Base-by-base conservation (phyloP, 371 early-diverging fungal genomes). In the Coemansia linderi region DNA sequence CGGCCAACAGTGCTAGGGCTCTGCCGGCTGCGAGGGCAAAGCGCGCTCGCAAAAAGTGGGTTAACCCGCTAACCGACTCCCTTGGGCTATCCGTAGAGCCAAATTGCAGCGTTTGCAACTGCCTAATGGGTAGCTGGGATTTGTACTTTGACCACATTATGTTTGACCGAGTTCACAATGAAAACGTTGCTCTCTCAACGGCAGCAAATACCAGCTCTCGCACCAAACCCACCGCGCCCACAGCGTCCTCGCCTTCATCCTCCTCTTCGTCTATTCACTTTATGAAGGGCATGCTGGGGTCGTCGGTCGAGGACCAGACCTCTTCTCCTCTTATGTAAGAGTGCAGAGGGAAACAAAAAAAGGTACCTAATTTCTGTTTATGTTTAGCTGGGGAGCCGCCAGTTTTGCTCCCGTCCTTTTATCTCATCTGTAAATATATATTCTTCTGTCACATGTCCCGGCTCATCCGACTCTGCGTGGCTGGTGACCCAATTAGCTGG, bases 71-170 rank as follows among this genome's bases (percentile, higher is more conserved):
- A 7, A 59, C 66, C 0, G 58, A 39, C 6, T 33, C 58, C 3
- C 59, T 73, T 9, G 27, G 50, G 4, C 17, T 59, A 4, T 29
- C 64, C 3, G 48, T 69, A 15, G 66, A 70, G 61, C 74, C 74
- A 22, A 69, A 40, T 31, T 74, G 74, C 60, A 41, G 33, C 6
- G n/a, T 70, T 1, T 74, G 74, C 56, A 59, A 58, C n/a, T 57
- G 63, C 37, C 19, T 40, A 15, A 65, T 74, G 74, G 44, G 43
- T 36, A 70, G 60, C 62, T 74, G 70, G 74, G 74, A 74, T 63
- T 33, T 50, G 27, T 74, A 74, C 63, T 74, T 61, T 27, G 74
- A 74, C 41, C 74, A 74, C 19, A 33, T 74, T 13, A 66, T 61
- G n/a, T 74, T 74, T 66, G 74, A 74, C 71, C 70, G 62, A 8